Evolutionary conservation across 768 basidiomycete species (phyloP), one percentile per base, ranked within the genome.

Genomic region (Clathrus columnatus): DNA sequence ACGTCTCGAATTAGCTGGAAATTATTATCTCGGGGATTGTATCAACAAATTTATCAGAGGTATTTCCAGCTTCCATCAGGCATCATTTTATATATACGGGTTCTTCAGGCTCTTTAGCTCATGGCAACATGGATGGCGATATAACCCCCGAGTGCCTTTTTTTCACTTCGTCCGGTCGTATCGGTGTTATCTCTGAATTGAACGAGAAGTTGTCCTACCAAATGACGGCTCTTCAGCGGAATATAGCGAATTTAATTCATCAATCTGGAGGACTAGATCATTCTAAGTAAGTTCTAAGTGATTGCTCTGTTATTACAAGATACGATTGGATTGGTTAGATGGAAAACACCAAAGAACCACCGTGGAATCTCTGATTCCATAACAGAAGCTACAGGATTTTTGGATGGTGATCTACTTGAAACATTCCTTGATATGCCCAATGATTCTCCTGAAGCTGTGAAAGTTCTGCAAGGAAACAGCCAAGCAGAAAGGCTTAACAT

Each of bases 371-470:
- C 76, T 48, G 85, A 88, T 61, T 72, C 76, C 7, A 78, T 84
- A 28, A 61, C 68, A 24, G 61, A 75, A 0, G 76, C 85, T 1
- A 76, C 75, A 41, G 91, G 91, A 16, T 92, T 96, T 74, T 72
- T 96, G 26, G 92, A 96, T 58, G 93, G 92, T 1, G 86, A 90
- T 63, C 87, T 92, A 60, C 64, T 96, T 18, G 88, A 93, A 67
- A 69, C 72, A 18, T 82, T 87, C 66, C 72, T 84, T 51, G 68
- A 67, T 17, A 70, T 75, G 48, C 64, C 63, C 32, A 65, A 62
- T 11, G 69, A 75, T 18, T 68, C 74, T 0, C 63, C 70, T 5
- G 67, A 74, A 21, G 68, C 81, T n/a, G 67, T 75, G 51, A 69
- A 73, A 57, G 78, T 88, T 8, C 68, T 84, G 60, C 63, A 71